phyloP scores from a whole-genome alignment of 345 rosid species.

The Euclidium syriacum region DNA sequence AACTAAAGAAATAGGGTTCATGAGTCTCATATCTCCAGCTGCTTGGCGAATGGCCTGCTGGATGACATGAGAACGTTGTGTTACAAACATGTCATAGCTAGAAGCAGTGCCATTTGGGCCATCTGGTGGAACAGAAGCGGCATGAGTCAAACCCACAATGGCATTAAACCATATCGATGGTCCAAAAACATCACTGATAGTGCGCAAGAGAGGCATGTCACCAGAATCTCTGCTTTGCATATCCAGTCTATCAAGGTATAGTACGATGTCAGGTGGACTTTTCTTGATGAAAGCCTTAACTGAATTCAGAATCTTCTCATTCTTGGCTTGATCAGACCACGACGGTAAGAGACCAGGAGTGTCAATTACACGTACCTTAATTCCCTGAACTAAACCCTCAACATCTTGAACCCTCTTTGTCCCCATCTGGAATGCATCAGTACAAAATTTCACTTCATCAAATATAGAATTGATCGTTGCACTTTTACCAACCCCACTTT shows the following conservation, averaged over 20 bases:
- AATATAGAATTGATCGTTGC: constrained; percentile 97
- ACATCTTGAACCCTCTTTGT: constrained; percentile 96
- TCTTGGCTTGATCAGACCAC: constrained; percentile 87
- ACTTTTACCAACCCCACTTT: constrained; percentile 98
- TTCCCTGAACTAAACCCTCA: constrained; percentile 93
- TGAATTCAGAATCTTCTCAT: constrained; percentile 83
- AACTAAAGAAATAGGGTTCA: constrained; percentile 97
- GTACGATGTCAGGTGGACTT: constrained; percentile 91
- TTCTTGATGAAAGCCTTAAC: constrained; percentile 77
- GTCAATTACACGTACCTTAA: constrained; percentile 94
- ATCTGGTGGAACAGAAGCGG: constrained; percentile 99
- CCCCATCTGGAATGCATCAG: constrained; percentile 88
- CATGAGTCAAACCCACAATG: constrained; percentile 96
- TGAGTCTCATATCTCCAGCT: constrained; percentile 98
- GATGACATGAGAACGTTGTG: constrained; percentile 91
- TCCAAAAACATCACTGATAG: constrained; percentile 87
- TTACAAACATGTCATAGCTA: constrained; percentile 96
- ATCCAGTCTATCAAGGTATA: constrained; percentile 96
- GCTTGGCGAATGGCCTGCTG: constrained; percentile 99
- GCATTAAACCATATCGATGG: constrained; percentile 99
- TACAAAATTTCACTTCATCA: constrained; percentile 78
- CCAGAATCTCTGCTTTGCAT: constrained; percentile 93
- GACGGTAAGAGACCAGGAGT: constrained; percentile 97
- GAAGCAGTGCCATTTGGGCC: constrained; percentile 94
- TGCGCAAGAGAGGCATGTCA: constrained; percentile 93